A percentile compares a stretch with the other conserved stretches of the same genome.
Evolutionary conservation across 2,329 filamentous ascomycete genomes (phyloP).

Genomic region (Coleophoma crateriformis): DNA sequence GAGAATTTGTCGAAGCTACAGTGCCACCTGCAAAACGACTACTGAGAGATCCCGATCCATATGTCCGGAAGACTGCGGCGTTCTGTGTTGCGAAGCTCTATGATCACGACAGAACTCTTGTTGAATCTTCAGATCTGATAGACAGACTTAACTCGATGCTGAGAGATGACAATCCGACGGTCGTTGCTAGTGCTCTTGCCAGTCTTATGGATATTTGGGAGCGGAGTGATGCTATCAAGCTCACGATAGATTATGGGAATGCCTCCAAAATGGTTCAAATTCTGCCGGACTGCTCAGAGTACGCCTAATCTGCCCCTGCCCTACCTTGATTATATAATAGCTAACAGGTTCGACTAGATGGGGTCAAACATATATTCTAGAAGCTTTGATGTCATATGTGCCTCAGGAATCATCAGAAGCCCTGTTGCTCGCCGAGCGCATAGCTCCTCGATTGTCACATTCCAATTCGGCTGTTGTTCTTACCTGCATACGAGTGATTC

Average conservation of each 20-base stretch:
- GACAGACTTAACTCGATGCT: conserved; percentile 85
- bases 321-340: background rate
- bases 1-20: conserved; percentile 90
- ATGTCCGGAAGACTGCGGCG: conserved; percentile 94
- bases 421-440: conserved; percentile 82
- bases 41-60: conserved; percentile 82
- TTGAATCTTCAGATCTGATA: conserved; percentile 88
- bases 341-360: conserved; percentile 52
- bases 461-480: conserved; percentile 95
- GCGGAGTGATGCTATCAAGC: conserved; percentile 91
- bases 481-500: conserved; percentile 90
- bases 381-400: conserved; percentile 96
- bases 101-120: conserved; percentile 86
- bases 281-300: conserved; percentile 94
- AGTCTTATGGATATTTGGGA: conserved; percentile 98
- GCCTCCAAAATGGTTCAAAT: conserved; percentile 98
- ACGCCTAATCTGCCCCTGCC: conserved; percentile 31
- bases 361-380: conserved; percentile 97
- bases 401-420: conserved; percentile 89
- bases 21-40: conserved; percentile 78
- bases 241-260: conserved; percentile 96
- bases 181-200: conserved; percentile 89
- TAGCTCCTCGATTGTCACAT: conserved; percentile 91
- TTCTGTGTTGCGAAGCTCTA: conserved; percentile 97
- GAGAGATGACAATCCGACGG: conserved; percentile 93